A percentile compares a stretch with the other conserved stretches of the same genome.
phyloP scores from a whole-genome alignment of 148 eudicot species.

The Cornus controversa region DNA sequence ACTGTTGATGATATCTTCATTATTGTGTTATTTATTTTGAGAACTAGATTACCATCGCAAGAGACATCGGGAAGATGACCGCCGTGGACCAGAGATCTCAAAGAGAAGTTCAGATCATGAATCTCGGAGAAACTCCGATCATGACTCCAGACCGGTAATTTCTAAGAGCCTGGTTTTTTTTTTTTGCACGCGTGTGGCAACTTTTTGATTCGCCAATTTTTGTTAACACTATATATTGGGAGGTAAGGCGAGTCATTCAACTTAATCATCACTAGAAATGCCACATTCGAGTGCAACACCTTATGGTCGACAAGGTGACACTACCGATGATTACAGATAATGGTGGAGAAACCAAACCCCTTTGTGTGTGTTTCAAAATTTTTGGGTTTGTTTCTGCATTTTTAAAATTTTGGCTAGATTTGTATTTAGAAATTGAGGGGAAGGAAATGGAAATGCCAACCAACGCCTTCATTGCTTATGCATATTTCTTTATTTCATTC shows the following conservation, averaged over 20 bases:
- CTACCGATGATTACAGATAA: too few relatives aligned
- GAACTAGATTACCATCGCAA: slow-evolving; percentile 67
- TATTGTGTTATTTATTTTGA: slow-evolving; percentile 2
- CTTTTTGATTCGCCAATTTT: neutral
- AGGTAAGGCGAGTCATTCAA: neutral
- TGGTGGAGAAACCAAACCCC: neutral
- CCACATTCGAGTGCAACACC: neutral
- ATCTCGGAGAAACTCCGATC: slow-evolving; percentile 61
- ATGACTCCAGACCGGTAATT: slow-evolving; percentile 86
- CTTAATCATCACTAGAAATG: neutral
- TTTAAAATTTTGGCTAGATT: neutral
- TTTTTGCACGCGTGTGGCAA: neutral
- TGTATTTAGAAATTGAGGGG: neutral
- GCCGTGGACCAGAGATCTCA: slow-evolving; percentile 55
- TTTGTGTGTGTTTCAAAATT: neutral
- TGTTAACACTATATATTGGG: neutral
- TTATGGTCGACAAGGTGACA: neutral
- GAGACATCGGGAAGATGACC: slow-evolving; percentile 87
- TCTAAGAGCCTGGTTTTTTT: neutral
- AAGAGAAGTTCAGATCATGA: slow-evolving; percentile 72
- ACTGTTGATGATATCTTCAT: neutral
- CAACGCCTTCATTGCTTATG: neutral
- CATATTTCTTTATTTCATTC: neutral
- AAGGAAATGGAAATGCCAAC: neutral
- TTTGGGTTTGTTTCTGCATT: neutral